phyloP scores from a whole-genome alignment of 768 basidiomycete genomes.

The Suillus discolor region DNA sequence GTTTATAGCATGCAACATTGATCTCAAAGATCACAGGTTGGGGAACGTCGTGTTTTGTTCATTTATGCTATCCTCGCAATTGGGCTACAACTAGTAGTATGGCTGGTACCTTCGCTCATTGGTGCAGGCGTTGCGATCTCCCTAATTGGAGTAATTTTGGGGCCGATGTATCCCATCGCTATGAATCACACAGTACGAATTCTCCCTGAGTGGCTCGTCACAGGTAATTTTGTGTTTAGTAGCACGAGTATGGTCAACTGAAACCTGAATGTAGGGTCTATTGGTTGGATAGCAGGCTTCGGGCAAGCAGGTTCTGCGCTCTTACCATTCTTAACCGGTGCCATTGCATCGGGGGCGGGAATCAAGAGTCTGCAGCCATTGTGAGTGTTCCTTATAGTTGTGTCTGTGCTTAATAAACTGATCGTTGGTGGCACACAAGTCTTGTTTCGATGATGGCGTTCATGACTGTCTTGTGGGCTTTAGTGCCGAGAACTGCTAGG shows the following conservation, averaged over 20 bases:
- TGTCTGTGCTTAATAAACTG: not conserved
- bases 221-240: slow-evolving; percentile 16
- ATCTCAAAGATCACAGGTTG: slow-evolving; percentile 24
- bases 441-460: slow-evolving; percentile 44
- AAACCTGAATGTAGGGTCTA: slow-evolving; percentile 29
- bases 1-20: not conserved
- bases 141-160: slow-evolving; percentile 68
- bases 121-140: slow-evolving; percentile 66
- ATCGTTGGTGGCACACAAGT: slow-evolving; percentile 11
- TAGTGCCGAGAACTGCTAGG: slow-evolving; percentile 36
- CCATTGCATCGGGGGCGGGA: slow-evolving; percentile 42
- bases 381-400: slow-evolving; percentile 33
- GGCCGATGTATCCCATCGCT: slow-evolving; percentile 70
- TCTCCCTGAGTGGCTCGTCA: slow-evolving; percentile 37
- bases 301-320: slow-evolving; percentile 54
- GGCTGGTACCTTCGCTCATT: slow-evolving; percentile 68
- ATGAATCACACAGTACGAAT: slow-evolving; percentile 37
- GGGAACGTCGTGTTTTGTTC: slow-evolving; percentile 32
- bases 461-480: slow-evolving; percentile 44
- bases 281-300: slow-evolving; percentile 57
- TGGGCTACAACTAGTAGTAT: slow-evolving; percentile 65
- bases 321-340: slow-evolving; percentile 54
- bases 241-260: slow-evolving; percentile 32
- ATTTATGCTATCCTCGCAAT: slow-evolving; percentile 35
- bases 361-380: slow-evolving; percentile 50